Evolutionary conservation across 352 stramenopile genomes (phyloP).

Genomic region (Phytopythium sindhum): DNA sequence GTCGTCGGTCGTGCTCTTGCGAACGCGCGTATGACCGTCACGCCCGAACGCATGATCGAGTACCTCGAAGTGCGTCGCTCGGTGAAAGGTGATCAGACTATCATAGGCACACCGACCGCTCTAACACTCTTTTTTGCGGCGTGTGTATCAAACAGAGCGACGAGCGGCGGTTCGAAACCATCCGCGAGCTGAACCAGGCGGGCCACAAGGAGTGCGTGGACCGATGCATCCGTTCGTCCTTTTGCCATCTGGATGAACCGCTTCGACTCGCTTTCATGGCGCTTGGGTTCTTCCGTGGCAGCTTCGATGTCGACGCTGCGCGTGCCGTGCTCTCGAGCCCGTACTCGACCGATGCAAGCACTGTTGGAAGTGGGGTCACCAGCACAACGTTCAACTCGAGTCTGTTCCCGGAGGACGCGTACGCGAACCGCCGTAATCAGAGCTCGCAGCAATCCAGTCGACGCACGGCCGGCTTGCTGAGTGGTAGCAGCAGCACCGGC

Average conservation of each 20-base stretch:
- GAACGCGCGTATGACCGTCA: slow-evolving; percentile 70
- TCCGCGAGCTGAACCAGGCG: slow-evolving; percentile 70
- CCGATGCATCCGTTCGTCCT: slow-evolving; percentile 77
- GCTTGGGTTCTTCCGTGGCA: slow-evolving; percentile 78
- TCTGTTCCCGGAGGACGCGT: slow-evolving; percentile 52
- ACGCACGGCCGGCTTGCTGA: not conserved
- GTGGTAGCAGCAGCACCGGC: not conserved
- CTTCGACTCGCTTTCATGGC: slow-evolving; percentile 80
- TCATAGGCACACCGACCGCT: not conserved
- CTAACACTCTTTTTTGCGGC: not conserved
- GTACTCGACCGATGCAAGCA: slow-evolving; percentile 17
- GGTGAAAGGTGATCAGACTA: not conserved
- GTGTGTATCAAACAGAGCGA: slow-evolving; percentile 32
- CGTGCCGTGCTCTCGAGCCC: slow-evolving; percentile 64
- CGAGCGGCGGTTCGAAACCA: slow-evolving; percentile 67
- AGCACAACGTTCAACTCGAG: slow-evolving; percentile 19
- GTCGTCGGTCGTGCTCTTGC: slow-evolving; percentile 72
- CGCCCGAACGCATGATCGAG: slow-evolving; percentile 78
- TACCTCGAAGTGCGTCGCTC: slow-evolving; percentile 53
- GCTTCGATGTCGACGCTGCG: slow-evolving; percentile 67
- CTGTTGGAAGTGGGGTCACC: not conserved
- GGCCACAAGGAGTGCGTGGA: slow-evolving; percentile 78
- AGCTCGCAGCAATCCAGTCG: slow-evolving; percentile 12
- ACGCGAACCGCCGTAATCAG: slow-evolving; percentile 27
- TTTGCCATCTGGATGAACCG: slow-evolving; percentile 68